Base-by-base conservation (phyloP, 345 rosid genomes). In the Physaria fendleri region DNA sequence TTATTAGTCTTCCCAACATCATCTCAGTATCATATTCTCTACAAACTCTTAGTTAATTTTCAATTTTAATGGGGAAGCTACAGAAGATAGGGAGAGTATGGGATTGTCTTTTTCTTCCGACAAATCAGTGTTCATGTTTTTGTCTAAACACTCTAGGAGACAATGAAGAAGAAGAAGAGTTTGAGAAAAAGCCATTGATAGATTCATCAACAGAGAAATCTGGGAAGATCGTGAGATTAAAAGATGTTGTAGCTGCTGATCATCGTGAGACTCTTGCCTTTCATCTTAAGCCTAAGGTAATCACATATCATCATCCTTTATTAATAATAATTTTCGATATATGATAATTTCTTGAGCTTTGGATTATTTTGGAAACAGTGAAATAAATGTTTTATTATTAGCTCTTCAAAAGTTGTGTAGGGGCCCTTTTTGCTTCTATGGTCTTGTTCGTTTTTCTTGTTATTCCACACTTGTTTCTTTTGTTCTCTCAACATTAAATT, bases 251-350 rank as follows among this genome's bases (percentile, higher is more conserved):
- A 52, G 61, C 83, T 47, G 65, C 43, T 56, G 77, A 76, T 18
- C 90, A 84, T 68, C 73, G 62, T 21, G 67, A 68, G n/a, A 88
- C 95, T 43, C 65, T 91, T 63, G 92, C 95, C 40, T 87, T 81
- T 72, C 98, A 85, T 33, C 73, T 91, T 55, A 85, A 88, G 76
- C 98, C 96, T 41, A 84, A 88, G 92, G 98, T 85, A 49, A 18
- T 44, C 23, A 50, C 54, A 16, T 22, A 17, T 10, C 33, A 28
- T 51, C 37, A 35, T 50, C 43, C 22, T 14, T 45, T 54, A 25
- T 24, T 8, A 2, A 32, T 23, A 6, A n/a, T n/a, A 33, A 10
- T 34, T 18, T 34, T n/a, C 35, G 20, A 16, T 9, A 30, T 39
- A 21, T 44, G 42, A 25, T 44, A 0, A 46, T 59, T 59, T 68